Conservation (phyloP, 2,329 filamentous ascomycete species). For the Purpureocillium takamizusanense region DNA sequence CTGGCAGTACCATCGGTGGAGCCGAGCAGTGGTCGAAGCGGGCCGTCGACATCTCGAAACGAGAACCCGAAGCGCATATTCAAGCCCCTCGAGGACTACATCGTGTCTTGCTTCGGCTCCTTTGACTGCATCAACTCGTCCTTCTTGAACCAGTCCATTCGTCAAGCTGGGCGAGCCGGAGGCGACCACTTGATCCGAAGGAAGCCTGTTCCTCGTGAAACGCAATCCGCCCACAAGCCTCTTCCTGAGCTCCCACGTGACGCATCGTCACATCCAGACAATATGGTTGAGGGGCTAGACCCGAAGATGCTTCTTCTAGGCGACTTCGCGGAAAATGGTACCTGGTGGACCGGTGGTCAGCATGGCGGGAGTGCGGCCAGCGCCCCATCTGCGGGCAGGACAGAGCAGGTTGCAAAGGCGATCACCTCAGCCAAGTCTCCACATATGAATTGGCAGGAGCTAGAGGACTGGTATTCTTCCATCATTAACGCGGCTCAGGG, state of each 20-base stretch:
- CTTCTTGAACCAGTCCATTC: constrained; percentile 45
- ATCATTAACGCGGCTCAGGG: constrained; percentile 57
- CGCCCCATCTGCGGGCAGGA: neutral
- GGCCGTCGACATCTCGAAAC: constrained; percentile 9
- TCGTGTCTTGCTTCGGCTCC: constrained; percentile 58
- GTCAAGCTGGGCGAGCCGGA: constrained; percentile 16
- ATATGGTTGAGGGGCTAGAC: constrained; percentile 47
- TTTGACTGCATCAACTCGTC: constrained; percentile 68
- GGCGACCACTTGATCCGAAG: constrained; percentile 15
- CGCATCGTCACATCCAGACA: constrained; percentile 9
- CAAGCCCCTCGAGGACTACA: constrained; percentile 67
- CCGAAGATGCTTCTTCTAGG: constrained; percentile 66
- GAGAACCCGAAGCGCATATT: constrained; percentile 55
- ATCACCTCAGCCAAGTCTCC: constrained; percentile 36
- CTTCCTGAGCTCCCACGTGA: constrained; percentile 15
- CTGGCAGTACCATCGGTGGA: constrained; percentile 10
- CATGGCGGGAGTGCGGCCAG: constrained; percentile 16
- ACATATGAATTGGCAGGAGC: constrained; percentile 64
- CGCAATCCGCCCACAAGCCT: constrained; percentile 12
- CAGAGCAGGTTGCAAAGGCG: constrained; percentile 4
- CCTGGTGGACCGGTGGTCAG: constrained; percentile 67
- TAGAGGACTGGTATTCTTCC: constrained; percentile 65
- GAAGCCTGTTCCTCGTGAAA: constrained; percentile 13
- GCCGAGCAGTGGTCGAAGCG: constrained; percentile 6
- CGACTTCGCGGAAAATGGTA: constrained; percentile 71